Evolutionary conservation across 108 stramenopile species (phyloP), one percentile per base, ranked within the genome.

Genomic region (Skeletonema costatum): DNA sequence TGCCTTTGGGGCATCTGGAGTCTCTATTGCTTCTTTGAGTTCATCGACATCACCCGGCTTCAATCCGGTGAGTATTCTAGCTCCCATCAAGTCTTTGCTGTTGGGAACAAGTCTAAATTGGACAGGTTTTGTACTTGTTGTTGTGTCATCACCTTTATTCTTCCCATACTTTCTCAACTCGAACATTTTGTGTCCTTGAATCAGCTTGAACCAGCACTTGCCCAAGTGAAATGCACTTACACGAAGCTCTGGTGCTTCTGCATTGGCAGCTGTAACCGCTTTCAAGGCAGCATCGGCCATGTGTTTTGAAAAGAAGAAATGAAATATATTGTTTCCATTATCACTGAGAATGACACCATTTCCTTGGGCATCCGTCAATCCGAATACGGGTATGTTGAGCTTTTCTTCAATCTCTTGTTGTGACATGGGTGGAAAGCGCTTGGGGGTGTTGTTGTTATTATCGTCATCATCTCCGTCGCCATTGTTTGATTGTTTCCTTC

Each of bases 81-180:
- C 83, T 36, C 83, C 83, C 70, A 84, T 66, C 32, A 84, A 53
- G 60, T 84, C 83, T 68, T 77, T 80, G 61, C 70, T 76, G n/a
- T 81, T 81, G 8, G 83, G 83, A 39, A 84, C 80, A 16, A 84
- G 68, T 25, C 83, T n/a, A 5, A 84, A 79, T 19, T 62, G 17
- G n/a, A 84, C 79, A 11, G 75, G 64, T 50, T 73, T 77, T 13
- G 65, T 64, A 13, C 65, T 60, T 14, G 50, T 51, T 19, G 51
- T 21, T 9, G 9, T 56, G 9, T 56, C 53, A 25, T 76, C 74
- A 6, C 42, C 66, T 38, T 66, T 17, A 16, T 50, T 11, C 51
- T 66, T n/a, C 66, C 53, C 53, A 56, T 62, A 76, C 56, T 76
- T 82, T 46, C 56, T 42, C 10, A 81, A 39, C 70, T 61, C 74